Base-by-base conservation (phyloP, 1,284 basidiomycete genomes). In the Inonotus obliquus region DNA sequence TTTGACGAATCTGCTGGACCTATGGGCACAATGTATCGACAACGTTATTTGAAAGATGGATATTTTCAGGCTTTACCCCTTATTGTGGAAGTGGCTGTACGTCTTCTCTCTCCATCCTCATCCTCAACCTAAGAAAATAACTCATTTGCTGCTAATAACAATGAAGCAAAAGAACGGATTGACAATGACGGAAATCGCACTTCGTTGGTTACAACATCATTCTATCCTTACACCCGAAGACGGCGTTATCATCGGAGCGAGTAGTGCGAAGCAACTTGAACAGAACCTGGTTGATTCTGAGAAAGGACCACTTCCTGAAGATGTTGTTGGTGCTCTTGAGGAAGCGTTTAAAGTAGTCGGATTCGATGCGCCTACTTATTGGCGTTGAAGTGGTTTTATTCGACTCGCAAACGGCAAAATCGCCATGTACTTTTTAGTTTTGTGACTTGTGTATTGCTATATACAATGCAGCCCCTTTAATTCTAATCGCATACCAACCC, bases 261-360 rank as follows among this genome's bases (percentile, higher is more conserved):
- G 73, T 62, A 76, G 71, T 41, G 68, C 68, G 2, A 70, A 66
- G 27, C 76, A 80, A 65, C 67, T 78, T n/a, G 67, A 74, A 62
- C 69, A 74, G 65, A 76, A 77, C 60, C 68, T 72, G 41, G 62
- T 63, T 21, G 75, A 74, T 64, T 73, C 71, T 61, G 79, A 80
- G 70, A 78, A 79, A 65, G 82, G 81, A 0, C 80, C 81, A 13
- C 70, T 83, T 17, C 78, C 81, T 0, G 72, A 80, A 49, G 79
- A 80, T 21, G 77, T 85, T 17, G 69, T 82, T 23, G 69, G 78
- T 55, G 76, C 76, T 49, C 71, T 85, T n/a, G 79, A 84, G 62
- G 75, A 81, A 65, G 81, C 82, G 5, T 78, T 77, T 69, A 68
- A 66, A 57, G 72, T 79, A 19, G 79, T 81, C 2, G 77, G 76